A percentile compares a stretch with the other conserved stretches of the same genome.
Conservation (phyloP, 352 stramenopile species). For the Phytophthora capsici region DNA sequence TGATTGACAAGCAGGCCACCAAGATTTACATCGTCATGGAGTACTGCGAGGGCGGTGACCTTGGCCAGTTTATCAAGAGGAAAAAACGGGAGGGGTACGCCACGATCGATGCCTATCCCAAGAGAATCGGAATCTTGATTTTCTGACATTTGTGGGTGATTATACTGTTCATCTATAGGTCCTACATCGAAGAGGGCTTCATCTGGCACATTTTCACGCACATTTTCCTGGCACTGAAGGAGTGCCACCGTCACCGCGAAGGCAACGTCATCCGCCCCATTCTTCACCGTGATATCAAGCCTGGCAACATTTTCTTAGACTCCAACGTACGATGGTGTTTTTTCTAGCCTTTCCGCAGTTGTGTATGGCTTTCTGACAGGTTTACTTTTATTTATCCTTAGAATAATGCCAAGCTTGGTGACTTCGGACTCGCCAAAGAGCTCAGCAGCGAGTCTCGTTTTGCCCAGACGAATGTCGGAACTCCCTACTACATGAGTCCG, state of each 20-base stretch:
- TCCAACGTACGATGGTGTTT: constrained; percentile 65
- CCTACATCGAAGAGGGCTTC: constrained; percentile 92
- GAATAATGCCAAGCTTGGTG: constrained; percentile 93
- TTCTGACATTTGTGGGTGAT: constrained; percentile 13
- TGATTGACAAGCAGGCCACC: constrained; percentile 93
- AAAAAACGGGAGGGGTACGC: constrained; percentile 88
- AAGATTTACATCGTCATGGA: constrained; percentile 97
- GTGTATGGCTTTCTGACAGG: constrained; percentile 6
- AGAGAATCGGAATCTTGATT: constrained; percentile 1
- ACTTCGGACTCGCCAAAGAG: constrained; percentile 93
- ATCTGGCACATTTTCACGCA: constrained; percentile 95
- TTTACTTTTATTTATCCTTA: constrained; percentile 25
- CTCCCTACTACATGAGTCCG: constrained; percentile 94
- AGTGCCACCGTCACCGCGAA: constrained; percentile 90
- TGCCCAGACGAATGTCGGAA: constrained; percentile 92
- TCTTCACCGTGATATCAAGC: constrained; percentile 93
- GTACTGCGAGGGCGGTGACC: constrained; percentile 91
- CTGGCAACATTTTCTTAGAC: constrained; percentile 93
- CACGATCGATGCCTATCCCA: constrained; percentile 6
- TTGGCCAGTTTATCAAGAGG: constrained; percentile 91
- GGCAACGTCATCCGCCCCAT: constrained; percentile 84
- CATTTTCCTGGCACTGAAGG: constrained; percentile 91
- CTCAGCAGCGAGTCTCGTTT: constrained; percentile 91
- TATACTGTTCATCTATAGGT: constrained; percentile 37
- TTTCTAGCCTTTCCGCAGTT: constrained; percentile 7